Conservation (phyloP, 441 rosid genomes). For the Pelargonium myrrhifolium region DNA sequence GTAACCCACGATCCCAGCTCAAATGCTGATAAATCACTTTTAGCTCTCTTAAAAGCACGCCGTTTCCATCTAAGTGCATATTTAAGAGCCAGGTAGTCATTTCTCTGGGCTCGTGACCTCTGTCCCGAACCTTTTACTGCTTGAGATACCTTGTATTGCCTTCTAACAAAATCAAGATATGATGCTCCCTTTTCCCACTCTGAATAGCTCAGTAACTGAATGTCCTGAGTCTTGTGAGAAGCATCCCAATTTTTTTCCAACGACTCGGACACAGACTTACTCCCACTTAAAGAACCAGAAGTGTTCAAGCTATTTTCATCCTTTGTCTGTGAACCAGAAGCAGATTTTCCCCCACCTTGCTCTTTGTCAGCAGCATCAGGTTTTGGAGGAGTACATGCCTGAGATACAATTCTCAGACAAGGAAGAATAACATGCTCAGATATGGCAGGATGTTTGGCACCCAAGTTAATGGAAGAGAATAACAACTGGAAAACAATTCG, state of each 20-base stretch:
- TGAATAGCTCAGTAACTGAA: conserved; percentile 84
- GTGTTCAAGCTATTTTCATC: conserved; percentile 51
- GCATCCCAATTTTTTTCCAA: conserved; percentile 63
- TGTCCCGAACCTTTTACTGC: conserved; percentile 60
- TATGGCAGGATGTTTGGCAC: conserved; percentile 99
- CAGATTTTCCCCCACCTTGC: conserved; percentile 48
- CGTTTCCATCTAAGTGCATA: conserved; percentile 95
- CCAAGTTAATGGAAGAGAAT: conserved; percentile 96
- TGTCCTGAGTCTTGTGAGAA: conserved; percentile 70
- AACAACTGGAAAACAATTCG: conserved; percentile 94
- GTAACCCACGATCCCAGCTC: conserved; percentile 99
- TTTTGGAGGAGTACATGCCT: conserved; percentile 99
- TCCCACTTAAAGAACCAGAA: conserved; percentile 39
- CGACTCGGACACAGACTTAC: conserved; percentile 45
- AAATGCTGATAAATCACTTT: conserved; percentile 69
- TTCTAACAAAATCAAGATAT: conserved; percentile 99
- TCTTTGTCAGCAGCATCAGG: conserved; percentile 87
- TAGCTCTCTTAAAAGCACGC: conserved; percentile 50
- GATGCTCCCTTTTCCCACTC: conserved; percentile 99
- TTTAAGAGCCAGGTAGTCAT: conserved; percentile 86
- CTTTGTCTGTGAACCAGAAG: conserved; percentile 47
- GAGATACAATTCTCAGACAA: conserved; percentile 93
- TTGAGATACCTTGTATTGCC: conserved; percentile 94
- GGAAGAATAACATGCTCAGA: conserved; percentile 99
- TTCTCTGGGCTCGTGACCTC: conserved; percentile 74